A percentile compares a stretch with the other conserved stretches of the same genome.
Evolutionary conservation across 2,329 filamentous ascomycete genomes (phyloP).

Genomic region (Cryphonectria radicalis): DNA sequence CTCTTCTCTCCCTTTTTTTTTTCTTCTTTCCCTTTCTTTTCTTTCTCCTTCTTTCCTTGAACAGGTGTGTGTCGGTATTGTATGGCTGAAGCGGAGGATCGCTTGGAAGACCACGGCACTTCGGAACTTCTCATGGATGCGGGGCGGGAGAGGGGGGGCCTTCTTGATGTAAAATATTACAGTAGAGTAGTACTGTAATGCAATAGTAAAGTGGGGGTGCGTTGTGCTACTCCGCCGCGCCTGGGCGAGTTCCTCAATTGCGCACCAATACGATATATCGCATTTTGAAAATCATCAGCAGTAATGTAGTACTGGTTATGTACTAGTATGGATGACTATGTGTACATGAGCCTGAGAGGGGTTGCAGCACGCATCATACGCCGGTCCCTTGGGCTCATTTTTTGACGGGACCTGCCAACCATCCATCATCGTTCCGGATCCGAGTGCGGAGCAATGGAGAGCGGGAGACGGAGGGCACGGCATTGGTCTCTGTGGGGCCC

Average conservation of each 20-base stretch:
- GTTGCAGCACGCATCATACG: not conserved
- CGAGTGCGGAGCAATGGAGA: conserved; percentile 4
- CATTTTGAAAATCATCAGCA: not conserved
- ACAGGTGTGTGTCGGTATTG: not conserved
- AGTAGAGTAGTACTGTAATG: not conserved
- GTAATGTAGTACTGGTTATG: not conserved
- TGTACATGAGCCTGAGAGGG: not conserved
- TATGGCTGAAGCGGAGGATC: not conserved
- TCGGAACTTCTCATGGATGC: not conserved
- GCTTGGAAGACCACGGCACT: not conserved
- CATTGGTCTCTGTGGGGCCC: not conserved
- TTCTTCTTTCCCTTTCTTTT: too few species aligned
- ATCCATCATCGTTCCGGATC: not conserved
- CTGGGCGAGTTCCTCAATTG: not conserved
- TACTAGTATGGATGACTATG: not conserved
- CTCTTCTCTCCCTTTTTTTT: too few species aligned
- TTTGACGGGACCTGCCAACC: not conserved
- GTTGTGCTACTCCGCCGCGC: not conserved
- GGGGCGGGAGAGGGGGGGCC: not conserved
- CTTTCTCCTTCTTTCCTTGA: not conserved
- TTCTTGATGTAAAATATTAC: not conserved
- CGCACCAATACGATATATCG: not conserved
- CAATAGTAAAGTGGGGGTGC: not conserved
- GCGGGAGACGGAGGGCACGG: not conserved
- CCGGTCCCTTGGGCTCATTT: not conserved